Evolutionary conservation across 1,139 yeast genomes (phyloP).

Genomic region (Pichia sp.): DNA sequence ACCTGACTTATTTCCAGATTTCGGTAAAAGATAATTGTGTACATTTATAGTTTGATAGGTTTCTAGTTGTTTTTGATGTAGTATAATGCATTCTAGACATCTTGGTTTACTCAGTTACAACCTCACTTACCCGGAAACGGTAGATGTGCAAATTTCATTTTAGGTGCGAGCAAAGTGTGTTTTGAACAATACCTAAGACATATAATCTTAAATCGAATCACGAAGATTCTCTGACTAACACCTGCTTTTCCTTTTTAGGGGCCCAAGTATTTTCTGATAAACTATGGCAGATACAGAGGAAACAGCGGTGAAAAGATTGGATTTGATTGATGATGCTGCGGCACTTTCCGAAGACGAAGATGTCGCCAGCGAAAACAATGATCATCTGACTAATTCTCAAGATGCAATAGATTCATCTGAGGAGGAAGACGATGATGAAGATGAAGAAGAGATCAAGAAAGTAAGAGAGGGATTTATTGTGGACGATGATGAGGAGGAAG

Average conservation of each 20-base stretch:
- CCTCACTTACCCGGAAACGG: too few species aligned
- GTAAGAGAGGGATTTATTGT: conserved; percentile 55
- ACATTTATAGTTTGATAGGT: neutral
- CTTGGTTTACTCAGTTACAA: too few species aligned
- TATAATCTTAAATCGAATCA: too few species aligned
- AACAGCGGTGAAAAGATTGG: conserved; percentile 25
- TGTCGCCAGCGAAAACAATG: conserved; percentile 6
- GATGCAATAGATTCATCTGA: conserved; percentile 26
- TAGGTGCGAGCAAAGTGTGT: neutral
- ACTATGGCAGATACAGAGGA: conserved; percentile 10
- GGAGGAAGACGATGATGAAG: conserved; percentile 32
- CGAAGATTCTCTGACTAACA: neutral
- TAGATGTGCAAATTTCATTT: too few species aligned
- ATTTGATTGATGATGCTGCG: conserved; percentile 17
- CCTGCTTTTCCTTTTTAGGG: neutral
- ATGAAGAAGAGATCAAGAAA: conserved; percentile 39
- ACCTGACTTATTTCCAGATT: conserved; percentile 1
- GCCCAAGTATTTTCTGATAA: neutral
- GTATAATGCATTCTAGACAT: too few species aligned
- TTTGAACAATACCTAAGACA: too few species aligned
- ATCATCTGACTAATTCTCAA: conserved; percentile 4
- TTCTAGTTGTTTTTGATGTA: too few species aligned
- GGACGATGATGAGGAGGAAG: conserved; percentile 73
- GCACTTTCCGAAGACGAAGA: conserved; percentile 16
- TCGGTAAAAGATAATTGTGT: neutral